These are phyloP conservation scores for Mycena citricolor DNA, from an alignment of 1,284 basidiomycete species.

Conservation along the genomic window DNA sequence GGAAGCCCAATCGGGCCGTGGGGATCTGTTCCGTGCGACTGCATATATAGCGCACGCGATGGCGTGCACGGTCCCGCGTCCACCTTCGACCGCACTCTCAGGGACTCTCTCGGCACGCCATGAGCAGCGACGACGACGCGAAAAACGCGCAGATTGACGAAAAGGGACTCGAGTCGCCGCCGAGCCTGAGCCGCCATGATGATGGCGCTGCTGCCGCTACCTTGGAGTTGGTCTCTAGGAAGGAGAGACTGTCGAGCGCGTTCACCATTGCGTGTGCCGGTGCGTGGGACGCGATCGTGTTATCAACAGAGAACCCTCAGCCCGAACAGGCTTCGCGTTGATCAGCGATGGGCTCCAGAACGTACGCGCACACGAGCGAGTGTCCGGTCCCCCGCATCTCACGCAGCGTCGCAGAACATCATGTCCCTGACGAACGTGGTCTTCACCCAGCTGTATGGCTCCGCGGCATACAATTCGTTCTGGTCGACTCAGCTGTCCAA, in stretches of 20 bases:
- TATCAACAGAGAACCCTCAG: neutral
- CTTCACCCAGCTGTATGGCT: slow-evolving; percentile 17
- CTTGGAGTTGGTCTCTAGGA: slow-evolving; percentile 6
- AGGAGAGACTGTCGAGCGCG: slow-evolving; percentile 17
- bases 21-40: no score
- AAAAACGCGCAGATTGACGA: no score
- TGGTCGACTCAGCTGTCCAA: slow-evolving; percentile 71
- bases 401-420: slow-evolving; percentile 13
- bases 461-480: slow-evolving; percentile 7
- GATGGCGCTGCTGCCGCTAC: no score
- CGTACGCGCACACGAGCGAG: slow-evolving; percentile 1
- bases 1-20: no score
- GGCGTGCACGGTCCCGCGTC: no score
- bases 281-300: neutral
- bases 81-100: no score
- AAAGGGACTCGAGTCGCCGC: no score
- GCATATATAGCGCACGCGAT: no score
- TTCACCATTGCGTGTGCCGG: slow-evolving; percentile 21
- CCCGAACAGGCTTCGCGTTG: slow-evolving; percentile 14
- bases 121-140: no score
- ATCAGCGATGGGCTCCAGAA: slow-evolving; percentile 23
- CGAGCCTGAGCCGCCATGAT: no score
- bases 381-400: neutral
- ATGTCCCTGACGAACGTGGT: slow-evolving; percentile 22
- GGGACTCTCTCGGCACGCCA: no score